phyloP scores from a whole-genome alignment of 371 early-diverging fungal species.

The Haplosporangium sp. region DNA sequence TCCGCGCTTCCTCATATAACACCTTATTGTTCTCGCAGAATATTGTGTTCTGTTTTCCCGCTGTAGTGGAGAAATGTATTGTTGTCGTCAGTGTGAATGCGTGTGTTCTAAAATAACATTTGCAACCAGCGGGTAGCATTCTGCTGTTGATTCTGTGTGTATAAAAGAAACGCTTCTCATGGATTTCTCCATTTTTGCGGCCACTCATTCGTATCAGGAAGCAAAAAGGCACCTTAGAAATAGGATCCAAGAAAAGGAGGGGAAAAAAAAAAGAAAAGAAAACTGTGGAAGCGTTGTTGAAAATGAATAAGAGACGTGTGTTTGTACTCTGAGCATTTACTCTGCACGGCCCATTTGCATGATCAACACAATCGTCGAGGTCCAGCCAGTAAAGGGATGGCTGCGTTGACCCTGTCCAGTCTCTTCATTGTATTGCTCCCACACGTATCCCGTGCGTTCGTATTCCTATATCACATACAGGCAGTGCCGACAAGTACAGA shows the following conservation, averaged over 20 bases:
- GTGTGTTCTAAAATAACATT: too few relatives aligned
- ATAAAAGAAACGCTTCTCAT: background rate
- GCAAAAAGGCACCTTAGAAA: background rate
- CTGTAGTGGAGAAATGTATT: too few relatives aligned
- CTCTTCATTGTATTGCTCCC: conserved; percentile 91
- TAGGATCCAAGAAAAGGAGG: background rate
- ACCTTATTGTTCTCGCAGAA: too few relatives aligned
- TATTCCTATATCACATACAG: conserved; percentile 65
- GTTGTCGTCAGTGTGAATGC: too few relatives aligned
- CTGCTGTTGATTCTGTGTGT: too few relatives aligned
- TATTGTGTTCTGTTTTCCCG: too few relatives aligned
- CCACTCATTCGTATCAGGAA: conserved; percentile 4
- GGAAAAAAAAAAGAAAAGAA: background rate
- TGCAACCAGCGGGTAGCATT: too few relatives aligned
- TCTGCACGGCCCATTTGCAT: conserved; percentile 65
- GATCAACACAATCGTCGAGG: conserved; percentile 82
- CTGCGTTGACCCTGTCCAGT: conserved; percentile 86
- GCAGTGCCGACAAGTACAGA: background rate
- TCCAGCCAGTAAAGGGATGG: conserved; percentile 98
- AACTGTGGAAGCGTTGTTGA: too few relatives aligned
- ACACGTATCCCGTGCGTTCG: conserved; percentile 84
- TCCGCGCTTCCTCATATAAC: background rate
- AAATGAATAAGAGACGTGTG: too few relatives aligned
- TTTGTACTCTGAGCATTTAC: background rate
- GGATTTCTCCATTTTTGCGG: background rate